A percentile compares a stretch with the other conserved stretches of the same genome.
Conservation (phyloP, 176 grass and related monocot species). For the Pharus latifolius region DNA sequence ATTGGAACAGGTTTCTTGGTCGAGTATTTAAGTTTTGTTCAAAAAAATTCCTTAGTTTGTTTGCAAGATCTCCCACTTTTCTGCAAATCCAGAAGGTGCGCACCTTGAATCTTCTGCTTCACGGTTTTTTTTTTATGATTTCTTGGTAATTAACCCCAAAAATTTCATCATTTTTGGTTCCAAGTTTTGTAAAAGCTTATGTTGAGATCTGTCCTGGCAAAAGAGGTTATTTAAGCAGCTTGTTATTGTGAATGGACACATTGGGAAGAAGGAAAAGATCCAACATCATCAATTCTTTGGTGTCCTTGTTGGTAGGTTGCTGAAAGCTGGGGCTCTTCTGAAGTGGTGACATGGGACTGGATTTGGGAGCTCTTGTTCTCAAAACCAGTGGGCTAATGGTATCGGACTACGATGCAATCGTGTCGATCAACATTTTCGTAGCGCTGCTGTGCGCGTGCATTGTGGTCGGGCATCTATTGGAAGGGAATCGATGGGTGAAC, state of each 20-base stretch:
- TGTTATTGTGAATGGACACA: background rate
- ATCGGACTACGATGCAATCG: slow-evolving; percentile 48
- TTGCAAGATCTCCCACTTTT: background rate
- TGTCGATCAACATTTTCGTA: slow-evolving; percentile 88
- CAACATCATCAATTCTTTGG: background rate
- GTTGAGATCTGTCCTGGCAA: background rate
- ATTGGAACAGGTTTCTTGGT: background rate
- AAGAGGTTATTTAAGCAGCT: background rate
- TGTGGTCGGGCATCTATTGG: slow-evolving; percentile 82
- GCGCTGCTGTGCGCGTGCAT: slow-evolving; percentile 81
- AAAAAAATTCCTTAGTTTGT: background rate
- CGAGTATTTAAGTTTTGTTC: background rate
- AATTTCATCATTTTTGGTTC: background rate
- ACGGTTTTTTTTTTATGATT: background rate
- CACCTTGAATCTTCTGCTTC: background rate
- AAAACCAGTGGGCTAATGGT: background rate
- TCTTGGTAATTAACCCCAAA: background rate
- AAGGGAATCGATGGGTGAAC: slow-evolving; percentile 84
- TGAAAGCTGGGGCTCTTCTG: slow-evolving; percentile 8
- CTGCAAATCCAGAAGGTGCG: background rate
- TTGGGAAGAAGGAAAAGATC: background rate
- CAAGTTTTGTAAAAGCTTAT: background rate
- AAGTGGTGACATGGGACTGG: slow-evolving; percentile 24
- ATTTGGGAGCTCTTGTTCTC: slow-evolving; percentile 30
- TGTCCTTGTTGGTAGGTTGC: background rate